Evolutionary conservation across 129 eudicot species (phyloP), one percentile per base, ranked within the genome.

Genomic region (Logfia minima): DNA sequence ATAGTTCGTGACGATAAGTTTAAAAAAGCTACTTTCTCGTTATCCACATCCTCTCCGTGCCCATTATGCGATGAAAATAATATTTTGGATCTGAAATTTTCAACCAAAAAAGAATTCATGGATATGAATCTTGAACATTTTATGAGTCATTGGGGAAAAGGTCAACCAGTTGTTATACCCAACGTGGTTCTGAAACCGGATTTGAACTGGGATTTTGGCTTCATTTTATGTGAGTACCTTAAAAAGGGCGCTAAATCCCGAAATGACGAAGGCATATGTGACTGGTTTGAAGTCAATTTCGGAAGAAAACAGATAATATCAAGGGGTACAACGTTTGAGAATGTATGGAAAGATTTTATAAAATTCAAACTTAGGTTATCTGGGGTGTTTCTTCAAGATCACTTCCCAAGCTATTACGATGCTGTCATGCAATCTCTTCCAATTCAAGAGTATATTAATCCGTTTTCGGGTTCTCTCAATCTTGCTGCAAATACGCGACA

Each of bases 71-170:
- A 75, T 24, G 65, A 59, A 51, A 53, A 45, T 16, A 76, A 78
- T 81, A 52, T 63, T 35, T 63, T 7, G 76, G 87, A 67, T 59
- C 78, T 90, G 14, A 90, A 84, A 64, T 74, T 89, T 77, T 88
- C 89, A 4, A 80, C 83, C 17, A 43, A 72, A 18, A 79, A 79
- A 60, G 87, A 76, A 74, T 84, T 84, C 51, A 80, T 56, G n/a
- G 86, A 77, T 37, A 80, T 81, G 58, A 74, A 75, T 66, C 86
- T 91, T 70, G 75, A 75, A 60, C 97, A 93, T 76, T 91, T 90
- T 59, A 90, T 81, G 80, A 81, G 80, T 35, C 98, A 91, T 79
- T 93, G 98, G 98, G 85, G 80, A 34, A 79, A 81, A 67, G 93
- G 97, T 55, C 93, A 91, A 23, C 96, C 96, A 7, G 69, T 93